Evolutionary conservation across 2,329 filamentous ascomycete genomes (phyloP).

Genomic region (Ampelomyces quisqualis): DNA sequence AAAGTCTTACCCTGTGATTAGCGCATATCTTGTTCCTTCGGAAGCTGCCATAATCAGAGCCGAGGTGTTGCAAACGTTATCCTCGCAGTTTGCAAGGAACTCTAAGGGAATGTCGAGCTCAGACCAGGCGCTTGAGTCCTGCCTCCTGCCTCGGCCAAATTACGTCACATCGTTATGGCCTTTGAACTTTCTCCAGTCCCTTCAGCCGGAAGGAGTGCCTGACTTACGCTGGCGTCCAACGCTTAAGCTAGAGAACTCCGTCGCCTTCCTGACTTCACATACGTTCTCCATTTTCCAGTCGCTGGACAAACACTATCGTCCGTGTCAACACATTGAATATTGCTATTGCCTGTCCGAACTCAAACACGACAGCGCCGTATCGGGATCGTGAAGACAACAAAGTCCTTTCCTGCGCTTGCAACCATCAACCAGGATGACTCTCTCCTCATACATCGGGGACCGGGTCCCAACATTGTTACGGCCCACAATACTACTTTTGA

Average conservation of each 20-base stretch:
- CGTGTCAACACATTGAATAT: background rate
- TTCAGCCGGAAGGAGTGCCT: background rate
- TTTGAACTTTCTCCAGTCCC: background rate
- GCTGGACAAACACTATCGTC: too few relatives aligned
- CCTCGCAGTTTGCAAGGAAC: too few relatives aligned
- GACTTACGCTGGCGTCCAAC: background rate
- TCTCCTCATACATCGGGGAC: constrained; percentile 18
- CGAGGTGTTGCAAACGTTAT: too few relatives aligned
- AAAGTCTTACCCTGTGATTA: constrained; percentile 42
- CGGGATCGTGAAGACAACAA: too few relatives aligned
- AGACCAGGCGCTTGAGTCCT: background rate
- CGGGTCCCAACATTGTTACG: constrained; percentile 29
- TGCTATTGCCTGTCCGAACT: too few relatives aligned
- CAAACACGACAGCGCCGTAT: too few relatives aligned
- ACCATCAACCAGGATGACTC: constrained; percentile 10
- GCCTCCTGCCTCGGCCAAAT: background rate
- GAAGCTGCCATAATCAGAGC: too few relatives aligned
- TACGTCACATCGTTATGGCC: background rate
- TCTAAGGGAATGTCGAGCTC: too few relatives aligned
- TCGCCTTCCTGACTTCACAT: background rate
- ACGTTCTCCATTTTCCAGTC: background rate
- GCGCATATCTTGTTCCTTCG: constrained; percentile 31
- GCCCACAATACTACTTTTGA: constrained; percentile 29
- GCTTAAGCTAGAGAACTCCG: background rate
- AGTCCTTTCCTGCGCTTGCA: too few relatives aligned